Percentiles rank a stretch among this genome's conserved stretches.
Conservation (phyloP, 106 monocot genomes). For the Vanilla planifolia region DNA sequence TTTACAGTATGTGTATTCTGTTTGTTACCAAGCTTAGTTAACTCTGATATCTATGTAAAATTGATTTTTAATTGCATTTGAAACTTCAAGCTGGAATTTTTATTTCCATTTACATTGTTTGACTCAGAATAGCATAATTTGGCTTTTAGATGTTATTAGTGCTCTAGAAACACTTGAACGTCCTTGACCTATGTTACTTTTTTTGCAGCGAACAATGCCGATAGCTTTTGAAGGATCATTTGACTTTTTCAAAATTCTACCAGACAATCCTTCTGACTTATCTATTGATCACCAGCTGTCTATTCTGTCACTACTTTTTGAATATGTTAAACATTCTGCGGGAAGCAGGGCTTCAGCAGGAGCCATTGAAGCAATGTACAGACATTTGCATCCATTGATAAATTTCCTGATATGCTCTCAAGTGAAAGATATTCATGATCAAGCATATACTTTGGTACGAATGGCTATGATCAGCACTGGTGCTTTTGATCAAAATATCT, state of each 20-base stretch:
- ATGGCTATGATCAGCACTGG: slow-evolving; percentile 86
- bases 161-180: neutral
- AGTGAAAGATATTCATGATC: slow-evolving; percentile 24
- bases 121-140: no score
- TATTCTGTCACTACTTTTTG: slow-evolving; percentile 68
- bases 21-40: no score
- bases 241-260: slow-evolving; percentile 87
- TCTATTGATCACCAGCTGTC: slow-evolving; percentile 50
- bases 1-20: no score
- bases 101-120: no score
- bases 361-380: slow-evolving; percentile 66
- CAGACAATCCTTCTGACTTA: slow-evolving; percentile 49
- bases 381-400: slow-evolving; percentile 62
- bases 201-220: slow-evolving; percentile 64
- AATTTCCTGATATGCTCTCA: slow-evolving; percentile 48
- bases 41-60: no score
- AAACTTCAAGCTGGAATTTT: no score
- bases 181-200: neutral
- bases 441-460: slow-evolving; percentile 60
- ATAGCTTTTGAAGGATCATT: slow-evolving; percentile 65
- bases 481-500: slow-evolving; percentile 75
- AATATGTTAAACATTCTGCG: slow-evolving; percentile 34
- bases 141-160: neutral
- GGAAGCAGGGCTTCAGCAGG: slow-evolving; percentile 17
- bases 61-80: no score